Percentiles rank a stretch among this genome's conserved stretches.
phyloP scores from a whole-genome alignment of 306 rosid species.

The Spatholobus suberectus region DNA sequence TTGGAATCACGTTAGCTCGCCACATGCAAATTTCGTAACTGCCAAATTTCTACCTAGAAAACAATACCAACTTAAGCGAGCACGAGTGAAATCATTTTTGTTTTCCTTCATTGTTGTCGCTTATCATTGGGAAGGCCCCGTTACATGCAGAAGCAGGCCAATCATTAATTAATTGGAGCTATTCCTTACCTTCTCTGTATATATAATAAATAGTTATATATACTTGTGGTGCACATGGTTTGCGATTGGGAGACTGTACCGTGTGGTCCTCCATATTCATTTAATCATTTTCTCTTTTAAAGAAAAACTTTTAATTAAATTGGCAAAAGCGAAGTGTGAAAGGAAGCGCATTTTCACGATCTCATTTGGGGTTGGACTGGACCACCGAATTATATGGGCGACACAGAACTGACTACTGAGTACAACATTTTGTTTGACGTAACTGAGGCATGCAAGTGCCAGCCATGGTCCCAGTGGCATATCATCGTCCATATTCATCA shows the following conservation, averaged over 20 bases:
- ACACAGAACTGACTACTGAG: background rate
- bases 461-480: background rate
- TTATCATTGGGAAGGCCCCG: background rate
- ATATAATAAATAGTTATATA: no score
- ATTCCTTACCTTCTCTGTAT: no score
- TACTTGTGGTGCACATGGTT: background rate
- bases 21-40: no score
- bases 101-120: background rate
- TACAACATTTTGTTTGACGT: background rate
- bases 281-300: background rate
- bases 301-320: background rate
- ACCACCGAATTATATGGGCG: background rate
- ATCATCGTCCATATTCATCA: no score
- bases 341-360: background rate
- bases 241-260: slow-evolving; percentile 3
- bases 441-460: slow-evolving; percentile 10
- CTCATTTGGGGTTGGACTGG: background rate
- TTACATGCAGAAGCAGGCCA: background rate
- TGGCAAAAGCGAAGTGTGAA: background rate
- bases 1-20: no score
- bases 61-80: no score
- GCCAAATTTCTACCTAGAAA: no score
- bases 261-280: background rate
- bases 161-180: no score
- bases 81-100: background rate